Evolutionary conservation across 331 rosid genomes (phyloP).

Genomic region (Phaseolus coccineus): DNA sequence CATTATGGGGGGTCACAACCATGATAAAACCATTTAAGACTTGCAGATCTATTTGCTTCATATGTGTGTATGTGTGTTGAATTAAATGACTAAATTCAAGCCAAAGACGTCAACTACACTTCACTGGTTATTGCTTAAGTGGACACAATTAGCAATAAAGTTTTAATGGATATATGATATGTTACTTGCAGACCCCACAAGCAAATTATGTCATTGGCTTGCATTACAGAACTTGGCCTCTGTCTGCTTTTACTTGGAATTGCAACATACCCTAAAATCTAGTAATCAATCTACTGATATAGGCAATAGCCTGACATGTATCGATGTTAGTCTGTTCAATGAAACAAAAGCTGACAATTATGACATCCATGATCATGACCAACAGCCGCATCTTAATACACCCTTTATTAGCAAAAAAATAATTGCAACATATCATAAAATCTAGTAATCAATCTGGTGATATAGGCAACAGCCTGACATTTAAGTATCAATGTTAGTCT

Average conservation of each 20-base stretch:
- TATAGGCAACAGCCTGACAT: background rate
- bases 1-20: background rate
- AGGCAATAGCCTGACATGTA: constrained; percentile 2
- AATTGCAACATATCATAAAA: constrained; percentile 4
- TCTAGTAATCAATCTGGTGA: constrained; percentile 5
- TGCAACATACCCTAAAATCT: constrained; percentile 20
- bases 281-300: constrained; percentile 4
- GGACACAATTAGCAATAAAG: background rate
- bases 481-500: constrained; percentile 15
- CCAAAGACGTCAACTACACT: constrained; percentile 17
- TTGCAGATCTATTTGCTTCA: background rate
- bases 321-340: background rate
- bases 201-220: background rate
- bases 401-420: constrained; percentile 4
- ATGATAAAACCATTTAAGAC: constrained; percentile 28
- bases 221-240: background rate
- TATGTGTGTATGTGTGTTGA: background rate
- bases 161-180: constrained; percentile 12
- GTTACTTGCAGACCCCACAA: constrained; percentile 18
- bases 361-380: constrained; percentile 30
- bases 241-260: constrained; percentile 16
- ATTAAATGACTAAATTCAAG: constrained; percentile 20
- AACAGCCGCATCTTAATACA: constrained; percentile 19
- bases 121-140: background rate
- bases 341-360: constrained; percentile 24